Percentiles rank a stretch among this genome's conserved stretches.
phyloP scores from a whole-genome alignment of 129 eudicot genomes.

The Flaveria trinervia region DNA sequence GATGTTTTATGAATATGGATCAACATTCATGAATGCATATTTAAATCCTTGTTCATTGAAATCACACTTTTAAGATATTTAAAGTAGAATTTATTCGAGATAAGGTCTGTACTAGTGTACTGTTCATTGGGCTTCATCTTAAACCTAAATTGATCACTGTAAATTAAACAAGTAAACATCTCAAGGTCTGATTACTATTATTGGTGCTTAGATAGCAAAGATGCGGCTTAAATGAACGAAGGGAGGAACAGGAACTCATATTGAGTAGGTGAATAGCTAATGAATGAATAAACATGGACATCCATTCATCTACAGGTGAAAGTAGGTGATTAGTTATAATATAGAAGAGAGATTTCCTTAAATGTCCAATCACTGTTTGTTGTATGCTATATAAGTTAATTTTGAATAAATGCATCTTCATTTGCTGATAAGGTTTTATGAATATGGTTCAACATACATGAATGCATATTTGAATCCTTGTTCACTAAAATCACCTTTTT shows the following conservation, averaged over 20 bases:
- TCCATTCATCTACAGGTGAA: constrained; percentile 15
- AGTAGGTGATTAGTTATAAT: constrained; percentile 7
- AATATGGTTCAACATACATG: neutral
- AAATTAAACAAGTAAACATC: no score
- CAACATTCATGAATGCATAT: neutral
- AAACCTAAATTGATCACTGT: no score
- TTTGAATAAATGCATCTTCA: constrained; percentile 26
- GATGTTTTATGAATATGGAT: neutral
- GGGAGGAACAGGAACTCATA: neutral
- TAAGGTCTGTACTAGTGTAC: neutral
- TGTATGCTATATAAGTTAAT: constrained; percentile 23
- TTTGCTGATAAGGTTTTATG: neutral
- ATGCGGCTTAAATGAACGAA: constrained; percentile 30
- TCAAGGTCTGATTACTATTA: constrained; percentile 87
- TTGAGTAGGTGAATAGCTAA: neutral
- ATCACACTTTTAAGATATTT: neutral
- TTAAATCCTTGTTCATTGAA: neutral
- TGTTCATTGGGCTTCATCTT: no score
- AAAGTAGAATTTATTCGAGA: neutral
- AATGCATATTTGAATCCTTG: neutral
- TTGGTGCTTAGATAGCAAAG: constrained; percentile 82
- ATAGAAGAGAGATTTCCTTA: neutral
- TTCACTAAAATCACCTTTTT: neutral
- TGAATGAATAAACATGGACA: constrained; percentile 30
- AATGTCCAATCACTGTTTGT: neutral